A percentile compares a stretch with the other conserved stretches of the same genome.
Conservation (phyloP, 2,329 filamentous ascomycete genomes). For the Pestalotiopsis sp. region DNA sequence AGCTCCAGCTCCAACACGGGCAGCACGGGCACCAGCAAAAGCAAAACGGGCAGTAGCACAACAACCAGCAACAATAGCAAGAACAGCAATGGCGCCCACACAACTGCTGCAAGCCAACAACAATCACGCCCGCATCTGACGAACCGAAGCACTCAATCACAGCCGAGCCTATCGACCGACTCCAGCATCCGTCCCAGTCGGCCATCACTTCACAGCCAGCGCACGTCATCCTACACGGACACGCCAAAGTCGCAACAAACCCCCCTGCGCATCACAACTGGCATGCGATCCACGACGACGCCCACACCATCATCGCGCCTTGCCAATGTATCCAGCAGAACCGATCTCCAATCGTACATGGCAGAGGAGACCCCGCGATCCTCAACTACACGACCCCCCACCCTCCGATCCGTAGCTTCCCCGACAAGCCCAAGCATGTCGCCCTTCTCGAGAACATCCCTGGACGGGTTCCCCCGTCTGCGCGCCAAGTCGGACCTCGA, state of each 20-base stretch:
- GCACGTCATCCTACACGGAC: conserved; percentile 41
- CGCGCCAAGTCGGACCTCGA: conserved; percentile 64
- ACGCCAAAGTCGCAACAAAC: conserved; percentile 30
- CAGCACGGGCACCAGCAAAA: conserved; percentile 20
- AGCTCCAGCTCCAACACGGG: conserved; percentile 11
- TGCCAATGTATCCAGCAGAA: conserved; percentile 47
- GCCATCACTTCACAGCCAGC: conserved; percentile 41
- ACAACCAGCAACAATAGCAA: conserved; percentile 17
- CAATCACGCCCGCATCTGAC: conserved; percentile 11
- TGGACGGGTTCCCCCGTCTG: conserved; percentile 61
- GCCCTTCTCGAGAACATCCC: conserved; percentile 55
- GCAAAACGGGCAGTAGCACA: conserved; percentile 18
- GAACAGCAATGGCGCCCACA: conserved; percentile 13
- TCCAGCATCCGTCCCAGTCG: conserved; percentile 31
- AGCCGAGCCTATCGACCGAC: conserved; percentile 25
- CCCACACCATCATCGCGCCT: conserved; percentile 37
- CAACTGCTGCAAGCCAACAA: neutral
- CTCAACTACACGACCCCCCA: conserved; percentile 20
- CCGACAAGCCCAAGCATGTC: conserved; percentile 45
- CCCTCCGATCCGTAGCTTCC: conserved; percentile 17
- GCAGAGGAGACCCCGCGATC: conserved; percentile 38
- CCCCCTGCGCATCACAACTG: conserved; percentile 39
- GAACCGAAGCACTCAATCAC: conserved; percentile 22
- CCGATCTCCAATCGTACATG: conserved; percentile 47
- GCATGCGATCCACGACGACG: conserved; percentile 29